Conservation (phyloP, 176 grass and related monocot species). For the Rhynchospora pubera region DNA sequence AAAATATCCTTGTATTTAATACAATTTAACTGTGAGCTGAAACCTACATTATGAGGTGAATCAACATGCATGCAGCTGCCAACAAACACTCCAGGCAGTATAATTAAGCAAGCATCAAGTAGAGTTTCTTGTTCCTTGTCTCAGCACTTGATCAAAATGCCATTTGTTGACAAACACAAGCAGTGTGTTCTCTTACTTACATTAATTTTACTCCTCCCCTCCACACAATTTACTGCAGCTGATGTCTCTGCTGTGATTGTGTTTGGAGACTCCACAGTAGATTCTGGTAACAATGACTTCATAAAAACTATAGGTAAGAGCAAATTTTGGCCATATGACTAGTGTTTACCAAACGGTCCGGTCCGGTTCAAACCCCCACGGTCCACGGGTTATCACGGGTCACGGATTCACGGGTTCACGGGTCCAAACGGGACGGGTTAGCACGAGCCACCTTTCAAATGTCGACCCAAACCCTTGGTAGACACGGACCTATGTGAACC, state of each 20-base stretch:
- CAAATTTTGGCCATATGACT: conserved; percentile 59
- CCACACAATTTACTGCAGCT: not conserved
- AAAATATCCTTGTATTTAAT: not conserved
- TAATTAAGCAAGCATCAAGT: not conserved
- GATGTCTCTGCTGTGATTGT: conserved; percentile 43
- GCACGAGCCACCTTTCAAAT: too few species aligned
- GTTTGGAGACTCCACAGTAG: conserved; percentile 70
- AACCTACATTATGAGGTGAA: not conserved
- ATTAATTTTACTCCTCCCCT: not conserved
- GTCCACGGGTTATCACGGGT: too few species aligned
- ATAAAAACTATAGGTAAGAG: conserved; percentile 41
- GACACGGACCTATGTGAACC: too few species aligned
- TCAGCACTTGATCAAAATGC: not conserved
- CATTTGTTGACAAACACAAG: not conserved
- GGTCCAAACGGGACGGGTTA: too few species aligned
- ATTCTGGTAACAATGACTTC: conserved; percentile 68
- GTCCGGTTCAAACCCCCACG: too few species aligned
- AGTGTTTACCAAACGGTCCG: too few species aligned
- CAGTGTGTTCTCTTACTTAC: not conserved
- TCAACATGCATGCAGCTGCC: not conserved
- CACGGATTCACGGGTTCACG: too few species aligned
- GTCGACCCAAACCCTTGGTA: too few species aligned
- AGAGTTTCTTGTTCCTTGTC: not conserved
- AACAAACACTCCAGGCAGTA: not conserved
- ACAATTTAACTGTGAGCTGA: not conserved